A percentile compares a stretch with the other conserved stretches of the same genome.
Conservation (phyloP, 257 asterid species). For the Nicotiana tomentosiformis region DNA sequence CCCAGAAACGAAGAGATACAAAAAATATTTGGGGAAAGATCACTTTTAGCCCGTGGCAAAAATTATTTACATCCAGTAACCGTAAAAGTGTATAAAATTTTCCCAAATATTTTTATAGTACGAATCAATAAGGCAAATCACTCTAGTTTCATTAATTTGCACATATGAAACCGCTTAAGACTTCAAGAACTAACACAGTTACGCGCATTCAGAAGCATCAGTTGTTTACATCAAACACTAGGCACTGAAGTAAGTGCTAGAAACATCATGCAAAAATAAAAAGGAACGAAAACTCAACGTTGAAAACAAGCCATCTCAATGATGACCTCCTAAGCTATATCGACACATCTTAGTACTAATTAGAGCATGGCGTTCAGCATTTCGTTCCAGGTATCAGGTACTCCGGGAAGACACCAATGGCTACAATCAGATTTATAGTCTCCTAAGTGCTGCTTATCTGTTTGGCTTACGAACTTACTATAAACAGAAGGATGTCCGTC, state of each 20-base stretch:
- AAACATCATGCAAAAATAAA: background rate
- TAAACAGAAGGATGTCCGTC: constrained; percentile 96
- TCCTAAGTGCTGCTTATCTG: constrained; percentile 34
- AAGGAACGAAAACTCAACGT: background rate
- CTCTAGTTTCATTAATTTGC: too few relatives aligned
- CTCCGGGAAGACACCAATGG: constrained; percentile 95
- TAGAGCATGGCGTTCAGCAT: constrained; percentile 53
- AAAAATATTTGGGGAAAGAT: too few relatives aligned
- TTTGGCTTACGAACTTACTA: constrained; percentile 38
- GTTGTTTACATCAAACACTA: background rate
- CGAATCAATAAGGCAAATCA: too few relatives aligned
- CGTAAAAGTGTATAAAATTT: too few relatives aligned
- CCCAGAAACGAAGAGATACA: background rate
- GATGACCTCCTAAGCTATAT: constrained; percentile 9
- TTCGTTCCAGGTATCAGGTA: constrained; percentile 90
- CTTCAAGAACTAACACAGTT: background rate
- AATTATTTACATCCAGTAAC: too few relatives aligned
- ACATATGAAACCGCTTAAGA: too few relatives aligned
- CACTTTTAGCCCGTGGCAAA: too few relatives aligned
- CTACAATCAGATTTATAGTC: constrained; percentile 60
- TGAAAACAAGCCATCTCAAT: background rate
- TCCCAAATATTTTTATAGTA: too few relatives aligned
- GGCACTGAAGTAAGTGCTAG: background rate
- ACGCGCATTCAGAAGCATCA: background rate
- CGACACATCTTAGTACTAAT: background rate